Percentiles rank a stretch among this genome's conserved stretches.
These are phyloP conservation scores for Penicillium egyptiacum DNA, from an alignment of 495 filamentous ascomycete species.

Conservation along the genomic window DNA sequence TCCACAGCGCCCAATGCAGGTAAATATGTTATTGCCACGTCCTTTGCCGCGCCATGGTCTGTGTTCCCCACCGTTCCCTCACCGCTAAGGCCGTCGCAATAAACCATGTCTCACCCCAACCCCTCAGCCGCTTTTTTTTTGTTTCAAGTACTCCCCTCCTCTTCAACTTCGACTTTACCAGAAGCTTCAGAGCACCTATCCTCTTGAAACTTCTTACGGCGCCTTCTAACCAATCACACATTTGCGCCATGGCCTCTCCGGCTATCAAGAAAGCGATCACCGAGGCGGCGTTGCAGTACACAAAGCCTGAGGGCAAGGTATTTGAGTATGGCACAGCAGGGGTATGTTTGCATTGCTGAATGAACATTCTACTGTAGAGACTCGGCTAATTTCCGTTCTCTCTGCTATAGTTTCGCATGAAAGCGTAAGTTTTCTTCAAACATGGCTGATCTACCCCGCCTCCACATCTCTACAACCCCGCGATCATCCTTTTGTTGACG, in stretches of 20 bases:
- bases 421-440: constrained; percentile 58
- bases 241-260: constrained; percentile 45
- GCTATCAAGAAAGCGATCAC: constrained; percentile 47
- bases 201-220: not conserved
- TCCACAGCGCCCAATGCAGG: constrained; percentile 13
- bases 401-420: constrained; percentile 68
- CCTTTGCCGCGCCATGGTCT: not conserved
- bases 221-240: constrained; percentile 10
- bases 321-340: constrained; percentile 97
- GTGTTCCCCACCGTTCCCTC: constrained; percentile 27
- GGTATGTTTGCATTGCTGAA: constrained; percentile 49
- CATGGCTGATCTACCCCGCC: constrained; percentile 36
- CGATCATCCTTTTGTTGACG: constrained; percentile 38
- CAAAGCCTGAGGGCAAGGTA: constrained; percentile 65
- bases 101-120: constrained; percentile 34
- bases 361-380: constrained; percentile 9
- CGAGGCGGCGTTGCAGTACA: constrained; percentile 47
- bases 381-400: constrained; percentile 22
- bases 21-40: constrained; percentile 20
- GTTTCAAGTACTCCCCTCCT: constrained; percentile 20
- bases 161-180: constrained; percentile 10
- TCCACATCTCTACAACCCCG: constrained; percentile 34
- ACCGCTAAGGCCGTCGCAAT: constrained; percentile 39
- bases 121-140: constrained; percentile 35
- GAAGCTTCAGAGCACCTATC: constrained; percentile 7